Evolutionary conservation across 2,329 filamentous ascomycete species (phyloP), one percentile per base, ranked within the genome.

Genomic region (Tolypocladium amazonense): DNA sequence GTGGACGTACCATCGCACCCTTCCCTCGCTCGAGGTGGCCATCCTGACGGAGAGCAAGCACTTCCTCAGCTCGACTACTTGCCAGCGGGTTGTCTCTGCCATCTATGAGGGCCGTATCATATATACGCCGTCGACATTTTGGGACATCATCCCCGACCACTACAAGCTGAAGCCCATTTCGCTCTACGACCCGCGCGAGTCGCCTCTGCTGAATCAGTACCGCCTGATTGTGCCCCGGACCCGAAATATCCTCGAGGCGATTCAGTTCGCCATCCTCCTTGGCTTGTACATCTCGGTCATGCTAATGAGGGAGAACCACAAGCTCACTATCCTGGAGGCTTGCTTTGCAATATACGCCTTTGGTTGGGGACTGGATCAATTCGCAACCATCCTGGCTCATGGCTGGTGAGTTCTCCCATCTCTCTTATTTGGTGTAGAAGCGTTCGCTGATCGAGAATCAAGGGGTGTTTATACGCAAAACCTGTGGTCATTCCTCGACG

Each of bases 401-500:
- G 84, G 82, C 56, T 85, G 82, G 82, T 81, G 68, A 63, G 75
- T 41, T n/a, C 8, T 18, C 27, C 33, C 8, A 12, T 7, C 20
- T 5, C 27, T 25, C 38, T 11, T 4, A 14, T 39, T 8, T n/a
- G 9, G 9, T 25, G 50, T 14, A n/a, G 18, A n/a, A 7, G 50
- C 11, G 15, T 35, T 15, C 41, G 23, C 30, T 59, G 37, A 39
- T 23, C 8, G 12, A n/a, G 4, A 4, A 2, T 58, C 15, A 41
- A 83, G 89, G 89, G 83, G 85, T 60, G 90, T 94, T 1, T 92
- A 94, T 68, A 92, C 90, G 0, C 89, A 95, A 70, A 93, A 94
- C 66, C 76, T 95, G 4, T 95, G 90, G 90, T 91, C 89, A 0
- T 94, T 95, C 67, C 81, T 95, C 20, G 90, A 94, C 70, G 85